A percentile compares a stretch with the other conserved stretches of the same genome.
These are phyloP conservation scores for Magnolia kwangsiensis DNA, from an alignment of 164 flowering plant species.

Conservation along the genomic window DNA sequence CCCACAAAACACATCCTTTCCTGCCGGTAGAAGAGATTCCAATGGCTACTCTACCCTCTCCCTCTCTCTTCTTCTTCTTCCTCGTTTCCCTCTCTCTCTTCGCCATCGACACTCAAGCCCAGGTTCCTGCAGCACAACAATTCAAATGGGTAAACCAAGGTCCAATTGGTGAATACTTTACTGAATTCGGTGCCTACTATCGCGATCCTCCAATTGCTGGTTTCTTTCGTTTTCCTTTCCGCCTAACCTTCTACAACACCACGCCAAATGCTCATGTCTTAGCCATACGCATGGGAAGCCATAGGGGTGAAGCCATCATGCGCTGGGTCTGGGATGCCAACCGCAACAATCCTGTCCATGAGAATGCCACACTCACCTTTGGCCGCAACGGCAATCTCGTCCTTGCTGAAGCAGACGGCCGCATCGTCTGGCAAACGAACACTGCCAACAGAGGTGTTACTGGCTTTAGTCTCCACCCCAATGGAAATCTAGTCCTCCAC, in stretches of 20 bases:
- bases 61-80: background rate
- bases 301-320: conserved; percentile 11
- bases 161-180: conserved; percentile 31
- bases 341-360: conserved; percentile 26
- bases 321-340: conserved; percentile 51
- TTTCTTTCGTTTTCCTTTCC: conserved; percentile 17
- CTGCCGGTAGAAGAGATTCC: background rate
- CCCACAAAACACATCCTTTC: background rate
- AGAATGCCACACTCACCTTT: conserved; percentile 28
- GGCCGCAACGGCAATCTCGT: conserved; percentile 33
- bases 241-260: conserved; percentile 36
- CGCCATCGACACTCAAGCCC: conserved; percentile 20
- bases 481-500: conserved; percentile 33
- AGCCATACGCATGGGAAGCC: conserved; percentile 26
- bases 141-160: conserved; percentile 44
- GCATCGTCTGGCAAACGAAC: conserved; percentile 30
- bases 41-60: background rate
- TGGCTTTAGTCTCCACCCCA: conserved; percentile 18
- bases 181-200: conserved; percentile 41
- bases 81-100: background rate
- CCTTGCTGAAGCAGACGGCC: conserved; percentile 29
- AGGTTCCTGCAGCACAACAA: conserved; percentile 38
- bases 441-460: conserved; percentile 31
- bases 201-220: conserved; percentile 13
- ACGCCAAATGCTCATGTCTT: conserved; percentile 27